Percentiles rank a stretch among this genome's conserved stretches.
These are phyloP conservation scores for Blastocystis sp. DNA, from an alignment of 352 stramenopile species.

Conservation along the genomic window DNA sequence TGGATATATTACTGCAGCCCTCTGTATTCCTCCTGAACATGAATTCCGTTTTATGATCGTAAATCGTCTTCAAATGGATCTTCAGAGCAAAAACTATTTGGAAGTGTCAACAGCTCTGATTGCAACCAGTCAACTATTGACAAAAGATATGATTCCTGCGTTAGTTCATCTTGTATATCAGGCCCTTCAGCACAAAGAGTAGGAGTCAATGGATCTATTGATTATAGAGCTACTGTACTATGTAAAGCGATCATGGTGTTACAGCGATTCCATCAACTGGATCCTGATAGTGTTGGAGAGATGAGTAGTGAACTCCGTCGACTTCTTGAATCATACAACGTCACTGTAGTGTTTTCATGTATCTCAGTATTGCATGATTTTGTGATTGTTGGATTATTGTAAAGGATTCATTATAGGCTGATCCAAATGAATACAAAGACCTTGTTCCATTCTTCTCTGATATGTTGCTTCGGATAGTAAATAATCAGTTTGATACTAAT, in stretches of 20 bases:
- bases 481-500: slow-evolving; percentile 89
- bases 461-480: slow-evolving; percentile 98
- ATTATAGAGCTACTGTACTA: slow-evolving; percentile 71
- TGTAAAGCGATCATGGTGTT: slow-evolving; percentile 97
- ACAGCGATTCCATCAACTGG: slow-evolving; percentile 94
- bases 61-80: slow-evolving; percentile 89
- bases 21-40: slow-evolving; percentile 91
- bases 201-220: slow-evolving; percentile 66
- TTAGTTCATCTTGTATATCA: slow-evolving; percentile 86
- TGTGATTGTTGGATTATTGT: slow-evolving; percentile 63
- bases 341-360: slow-evolving; percentile 90
- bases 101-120: slow-evolving; percentile 76
- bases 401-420: slow-evolving; percentile 66
- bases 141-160: slow-evolving; percentile 93
- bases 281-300: slow-evolving; percentile 80
- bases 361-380: slow-evolving; percentile 86
- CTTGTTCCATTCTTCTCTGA: slow-evolving; percentile 93
- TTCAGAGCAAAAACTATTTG: slow-evolving; percentile 61
- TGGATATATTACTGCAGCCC: slow-evolving; percentile 67
- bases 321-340: slow-evolving; percentile 92
- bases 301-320: slow-evolving; percentile 82
- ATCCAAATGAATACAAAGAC: slow-evolving; percentile 89
- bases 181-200: slow-evolving; percentile 85
- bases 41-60: slow-evolving; percentile 99
- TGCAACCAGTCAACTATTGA: slow-evolving; percentile 88